Percentiles rank a stretch among this genome's conserved stretches.
Evolutionary conservation across 176 grass and related monocot species (phyloP).

Genomic region (Dendrocalamus sinicus): DNA sequence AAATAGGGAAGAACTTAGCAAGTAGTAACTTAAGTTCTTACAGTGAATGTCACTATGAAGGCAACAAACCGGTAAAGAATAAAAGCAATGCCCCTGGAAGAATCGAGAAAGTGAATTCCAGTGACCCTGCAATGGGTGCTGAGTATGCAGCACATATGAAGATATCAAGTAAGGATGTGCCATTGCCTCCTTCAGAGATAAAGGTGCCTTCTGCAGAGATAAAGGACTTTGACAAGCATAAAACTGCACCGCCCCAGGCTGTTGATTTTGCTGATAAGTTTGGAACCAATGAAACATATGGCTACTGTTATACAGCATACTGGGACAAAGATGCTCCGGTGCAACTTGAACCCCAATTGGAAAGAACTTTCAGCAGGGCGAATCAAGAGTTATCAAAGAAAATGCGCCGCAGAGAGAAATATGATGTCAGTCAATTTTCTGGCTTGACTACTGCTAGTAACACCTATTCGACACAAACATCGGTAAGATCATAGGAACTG

Average conservation of each 20-base stretch:
- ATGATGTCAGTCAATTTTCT: constrained; percentile 41
- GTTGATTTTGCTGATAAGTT: constrained; percentile 38
- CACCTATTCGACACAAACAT: constrained; percentile 54
- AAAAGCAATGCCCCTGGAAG: constrained; percentile 33
- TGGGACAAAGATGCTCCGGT: constrained; percentile 49
- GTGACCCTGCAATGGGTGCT: constrained; percentile 30
- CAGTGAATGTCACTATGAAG: constrained; percentile 52
- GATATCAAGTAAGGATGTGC: constrained; percentile 51
- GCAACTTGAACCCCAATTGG: constrained; percentile 51
- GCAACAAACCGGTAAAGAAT: constrained; percentile 39
- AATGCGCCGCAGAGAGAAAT: constrained; percentile 46
- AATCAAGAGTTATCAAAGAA: constrained; percentile 49
- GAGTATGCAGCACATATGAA: constrained; percentile 41
- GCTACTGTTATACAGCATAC: constrained; percentile 40
- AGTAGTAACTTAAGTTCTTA: constrained; percentile 23
- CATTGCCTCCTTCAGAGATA: constrained; percentile 47
- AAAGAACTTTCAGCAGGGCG: constrained; percentile 49
- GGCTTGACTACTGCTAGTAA: constrained; percentile 45
- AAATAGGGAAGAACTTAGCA: constrained; percentile 35
- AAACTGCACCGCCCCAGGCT: constrained; percentile 26
- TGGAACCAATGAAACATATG: constrained; percentile 43
- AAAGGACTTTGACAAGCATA: constrained; percentile 57
- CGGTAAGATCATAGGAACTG: constrained; percentile 42
- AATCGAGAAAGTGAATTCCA: constrained; percentile 49
- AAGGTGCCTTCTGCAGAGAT: constrained; percentile 50